These are phyloP conservation scores for Lactarius hengduanensis DNA, from an alignment of 768 basidiomycete genomes.

Conservation along the genomic window DNA sequence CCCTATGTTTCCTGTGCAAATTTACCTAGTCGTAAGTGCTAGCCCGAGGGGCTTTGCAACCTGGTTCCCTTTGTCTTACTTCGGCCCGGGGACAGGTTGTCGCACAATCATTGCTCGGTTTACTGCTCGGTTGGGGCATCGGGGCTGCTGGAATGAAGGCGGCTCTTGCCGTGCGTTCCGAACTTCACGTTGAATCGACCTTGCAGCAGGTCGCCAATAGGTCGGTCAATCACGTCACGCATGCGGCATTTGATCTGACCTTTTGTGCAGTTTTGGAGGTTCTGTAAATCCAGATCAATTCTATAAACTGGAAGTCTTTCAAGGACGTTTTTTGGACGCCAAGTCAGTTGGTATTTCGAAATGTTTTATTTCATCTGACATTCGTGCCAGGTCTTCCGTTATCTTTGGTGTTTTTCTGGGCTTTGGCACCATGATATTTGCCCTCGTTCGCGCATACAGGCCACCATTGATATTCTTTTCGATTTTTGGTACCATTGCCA, in stretches of 20 bases:
- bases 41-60: conserved; percentile 37
- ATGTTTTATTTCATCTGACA: conserved; percentile 5
- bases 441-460: conserved; percentile 45
- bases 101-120: conserved; percentile 36
- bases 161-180: conserved; percentile 41
- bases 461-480: conserved; percentile 46
- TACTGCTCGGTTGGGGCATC: conserved; percentile 54
- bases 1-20: conserved; percentile 22
- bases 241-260: background rate
- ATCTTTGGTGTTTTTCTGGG: conserved; percentile 51
- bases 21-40: conserved; percentile 9
- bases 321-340: conserved; percentile 50
- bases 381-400: conserved; percentile 38
- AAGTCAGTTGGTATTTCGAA: conserved; percentile 27
- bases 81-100: conserved; percentile 4
- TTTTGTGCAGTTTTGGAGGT: conserved; percentile 34
- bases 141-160: conserved; percentile 55
- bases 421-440: conserved; percentile 44
- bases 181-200: conserved; percentile 34
- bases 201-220: conserved; percentile 31
- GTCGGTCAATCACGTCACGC: conserved; percentile 5
- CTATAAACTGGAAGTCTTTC: conserved; percentile 44
- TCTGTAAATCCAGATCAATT: conserved; percentile 41
- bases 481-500: conserved; percentile 49
- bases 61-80: conserved; percentile 31